Conservation (phyloP, 345 rosid genomes). For the Atalantia buxifolia region DNA sequence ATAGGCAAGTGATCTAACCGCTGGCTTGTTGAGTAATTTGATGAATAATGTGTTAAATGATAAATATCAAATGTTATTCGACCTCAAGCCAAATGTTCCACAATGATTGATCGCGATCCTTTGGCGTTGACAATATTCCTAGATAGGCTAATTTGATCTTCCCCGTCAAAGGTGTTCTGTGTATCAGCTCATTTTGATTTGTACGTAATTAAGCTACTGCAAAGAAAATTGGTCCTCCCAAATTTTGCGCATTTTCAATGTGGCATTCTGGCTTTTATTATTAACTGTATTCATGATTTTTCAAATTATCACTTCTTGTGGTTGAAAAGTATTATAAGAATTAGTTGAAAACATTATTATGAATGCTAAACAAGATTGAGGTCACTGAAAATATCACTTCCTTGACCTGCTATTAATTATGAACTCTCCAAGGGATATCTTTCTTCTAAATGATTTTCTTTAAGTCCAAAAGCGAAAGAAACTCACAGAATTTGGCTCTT, state of each 20-base stretch:
- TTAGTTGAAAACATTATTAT: neutral
- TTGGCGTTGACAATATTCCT: neutral
- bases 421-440: neutral
- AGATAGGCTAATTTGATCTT: neutral
- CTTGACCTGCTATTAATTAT: neutral
- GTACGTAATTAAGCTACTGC: neutral
- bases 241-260: neutral
- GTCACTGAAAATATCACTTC: neutral
- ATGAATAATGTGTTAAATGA: neutral
- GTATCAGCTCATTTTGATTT: neutral
- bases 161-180: neutral
- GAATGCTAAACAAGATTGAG: neutral
- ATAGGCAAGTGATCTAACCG: conserved; percentile 39
- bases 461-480: neutral
- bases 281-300: neutral
- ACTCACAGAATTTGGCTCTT: neutral
- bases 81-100: neutral
- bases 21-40: neutral
- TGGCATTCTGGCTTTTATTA: neutral
- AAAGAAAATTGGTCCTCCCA: neutral
- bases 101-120: neutral
- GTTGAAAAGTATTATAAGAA: neutral
- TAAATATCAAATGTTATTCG: neutral
- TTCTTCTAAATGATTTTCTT: neutral
- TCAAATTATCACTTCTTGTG: neutral